A percentile compares a stretch with the other conserved stretches of the same genome.
Evolutionary conservation across 2,329 filamentous ascomycete genomes (phyloP).

Genomic region (Lachnum nothofagi): DNA sequence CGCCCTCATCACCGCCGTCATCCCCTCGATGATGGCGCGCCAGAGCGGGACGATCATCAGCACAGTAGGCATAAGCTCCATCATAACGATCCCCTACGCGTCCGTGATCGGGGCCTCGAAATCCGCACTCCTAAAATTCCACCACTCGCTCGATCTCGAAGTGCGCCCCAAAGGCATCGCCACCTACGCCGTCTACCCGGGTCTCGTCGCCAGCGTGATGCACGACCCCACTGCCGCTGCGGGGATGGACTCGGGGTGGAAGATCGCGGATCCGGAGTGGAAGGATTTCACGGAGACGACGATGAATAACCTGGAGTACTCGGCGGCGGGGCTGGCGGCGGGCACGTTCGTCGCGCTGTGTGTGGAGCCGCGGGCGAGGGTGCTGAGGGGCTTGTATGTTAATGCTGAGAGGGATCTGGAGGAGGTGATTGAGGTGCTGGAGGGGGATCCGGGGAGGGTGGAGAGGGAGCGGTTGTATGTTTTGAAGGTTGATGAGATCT

Average conservation of each 20-base stretch:
- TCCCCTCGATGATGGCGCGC: slow-evolving; percentile 20
- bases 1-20: slow-evolving; percentile 19
- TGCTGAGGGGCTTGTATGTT: slow-evolving; percentile 21
- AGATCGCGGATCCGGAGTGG: slow-evolving; percentile 12
- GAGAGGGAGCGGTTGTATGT: slow-evolving; percentile 19
- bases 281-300: slow-evolving; percentile 1
- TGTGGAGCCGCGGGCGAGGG: slow-evolving; percentile 16
- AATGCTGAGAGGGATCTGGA: slow-evolving; percentile 31
- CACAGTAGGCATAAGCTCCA: slow-evolving; percentile 4
- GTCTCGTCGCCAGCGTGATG: slow-evolving; percentile 15
- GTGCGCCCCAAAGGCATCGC: slow-evolving; percentile 19
- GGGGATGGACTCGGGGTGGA: slow-evolving; percentile 6
- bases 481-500: slow-evolving; percentile 24
- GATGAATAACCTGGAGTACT: slow-evolving; percentile 12
- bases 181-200: slow-evolving; percentile 21
- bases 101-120: slow-evolving; percentile 12
- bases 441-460: slow-evolving; percentile 14
- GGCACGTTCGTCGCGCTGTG: slow-evolving; percentile 22
- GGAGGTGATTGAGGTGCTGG: slow-evolving; percentile 14
- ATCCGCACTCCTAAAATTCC: slow-evolving; percentile 22
- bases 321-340: slow-evolving; percentile 15
- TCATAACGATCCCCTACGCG: slow-evolving; percentile 14
- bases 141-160: slow-evolving; percentile 21
- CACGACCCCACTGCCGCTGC: slow-evolving; percentile 10
- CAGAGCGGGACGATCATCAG: slow-evolving; percentile 20